These are phyloP conservation scores for Ophiobolus disseminans DNA, from an alignment of 2,329 filamentous ascomycete genomes.

Conservation along the genomic window DNA sequence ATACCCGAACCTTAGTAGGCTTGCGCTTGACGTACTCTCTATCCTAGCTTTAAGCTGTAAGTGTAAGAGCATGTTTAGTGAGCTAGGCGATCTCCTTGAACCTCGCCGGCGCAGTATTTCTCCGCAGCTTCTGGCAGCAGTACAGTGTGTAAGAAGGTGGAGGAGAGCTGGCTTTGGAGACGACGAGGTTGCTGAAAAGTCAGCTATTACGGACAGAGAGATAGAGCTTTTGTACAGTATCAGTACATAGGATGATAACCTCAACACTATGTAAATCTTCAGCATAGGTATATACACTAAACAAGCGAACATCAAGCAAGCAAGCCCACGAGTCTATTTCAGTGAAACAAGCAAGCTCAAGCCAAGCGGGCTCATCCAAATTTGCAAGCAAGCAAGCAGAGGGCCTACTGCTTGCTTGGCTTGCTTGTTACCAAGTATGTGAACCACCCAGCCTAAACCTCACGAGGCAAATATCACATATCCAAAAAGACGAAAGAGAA, in stretches of 20 bases:
- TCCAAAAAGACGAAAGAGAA: no score
- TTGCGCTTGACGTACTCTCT: not conserved
- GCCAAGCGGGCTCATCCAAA: not conserved
- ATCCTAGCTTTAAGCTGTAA: no score
- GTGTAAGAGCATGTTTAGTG: no score
- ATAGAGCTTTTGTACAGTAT: not conserved
- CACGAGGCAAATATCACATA: no score
- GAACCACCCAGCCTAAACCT: no score
- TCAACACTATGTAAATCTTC: constrained; percentile 1
- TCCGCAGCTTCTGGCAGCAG: not conserved
- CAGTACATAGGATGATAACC: not conserved
- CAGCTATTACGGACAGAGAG: not conserved
- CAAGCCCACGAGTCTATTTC: not conserved
- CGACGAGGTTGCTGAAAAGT: not conserved
- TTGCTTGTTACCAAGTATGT: constrained; percentile 6
- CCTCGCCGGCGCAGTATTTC: not conserved
- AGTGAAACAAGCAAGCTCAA: not conserved
- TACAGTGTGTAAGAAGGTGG: not conserved
- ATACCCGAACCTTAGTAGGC: not conserved
- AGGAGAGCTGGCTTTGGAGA: not conserved
- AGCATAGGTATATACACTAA: constrained; percentile 1
- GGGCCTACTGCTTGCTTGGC: not conserved
- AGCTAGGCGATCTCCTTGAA: not conserved
- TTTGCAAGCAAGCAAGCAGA: not conserved
- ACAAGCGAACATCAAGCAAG: constrained; percentile 1